Base-by-base conservation (phyloP, 148 eudicot genomes). In the Silene conica region DNA sequence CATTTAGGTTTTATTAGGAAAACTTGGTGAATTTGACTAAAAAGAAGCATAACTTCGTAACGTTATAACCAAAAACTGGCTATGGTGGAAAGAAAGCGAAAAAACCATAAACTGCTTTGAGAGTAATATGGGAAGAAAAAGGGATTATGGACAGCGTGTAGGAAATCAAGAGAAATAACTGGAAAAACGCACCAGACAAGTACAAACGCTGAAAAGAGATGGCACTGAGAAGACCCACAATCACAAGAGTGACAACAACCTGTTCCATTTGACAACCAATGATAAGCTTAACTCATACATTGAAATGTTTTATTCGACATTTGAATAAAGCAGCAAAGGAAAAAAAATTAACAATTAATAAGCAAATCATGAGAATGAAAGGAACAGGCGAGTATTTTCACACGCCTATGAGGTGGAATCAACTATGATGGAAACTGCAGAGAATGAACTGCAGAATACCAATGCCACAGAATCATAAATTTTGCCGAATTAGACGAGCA, bases 231-330 rank as follows among this genome's bases (percentile, higher is more conserved):
- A 86, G 72, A 73, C 85, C 80, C 63, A 88, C 74, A 31, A 77
- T 63, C 72, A 83, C 82, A 67, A 93, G 84, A 63, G 83, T 73
- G 74, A 85, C 23, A 71, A 68, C 85, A 74, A 88, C 92, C 95
- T 93, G 87, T 73, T 77, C 57, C 78, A 81, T 41, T 45, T 18
- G 77, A 41, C 28, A 31, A 46, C 10, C 15, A 73, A 63, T 26
- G 71, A 22, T 38, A 62, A 10, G 67, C 19, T 20, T 55, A 26
- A n/a, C 25, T 23, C 13, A 23, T 16, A 34, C 6, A 55, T 26
- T 18, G 34, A 63, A 22, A 45, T n/a, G 66, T n/a, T 38, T 15
- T 0, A 11, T 18, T 4, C 18, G 18, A 34, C 21, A 6, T 19
- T n/a, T 45, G 38, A 22, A 43, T 23, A n/a, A 34, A 55, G 28